Evolutionary conservation across 805 yeast genomes (phyloP), one percentile per base, ranked within the genome.

Genomic region (Candida nonsorbophila): DNA sequence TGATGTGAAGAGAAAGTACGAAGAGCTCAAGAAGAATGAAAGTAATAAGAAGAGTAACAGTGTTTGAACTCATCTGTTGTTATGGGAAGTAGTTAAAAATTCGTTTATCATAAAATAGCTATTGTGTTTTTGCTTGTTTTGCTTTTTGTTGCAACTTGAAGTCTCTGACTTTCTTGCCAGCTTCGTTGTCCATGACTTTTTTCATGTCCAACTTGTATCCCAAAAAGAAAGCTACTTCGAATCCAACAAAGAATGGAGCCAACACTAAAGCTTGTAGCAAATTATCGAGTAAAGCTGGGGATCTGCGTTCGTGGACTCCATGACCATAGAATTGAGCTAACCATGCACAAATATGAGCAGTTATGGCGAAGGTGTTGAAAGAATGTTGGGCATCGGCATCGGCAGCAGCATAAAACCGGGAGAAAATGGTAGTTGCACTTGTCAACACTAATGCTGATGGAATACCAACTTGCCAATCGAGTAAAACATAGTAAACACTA

Each of bases 201-300:
- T 75, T 64, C 31, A 80, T 53, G 16, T 69, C 74, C 30, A 53
- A 54, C 42, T 75, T 66, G 45, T 58, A 71, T 0, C 96, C 96
- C n/a, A 77, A 42, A 32, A 59, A 52, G 44, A 85, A 84, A 9
- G 84, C 67, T 3, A 80, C 47, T 52, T 92, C 97, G 51, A 79
- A 84, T 9, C 79, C 61, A 4, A 87, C 94, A 51, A 90, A 88
- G 47, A 74, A 86, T 1, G 97, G 97, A 1, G 97, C 97, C 38
- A 88, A 62, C 0, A 90, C 86, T 12, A 90, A 52, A 4, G 97
- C 92, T 49, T 87, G 97, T 4, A 79, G 58, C 25, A 86, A 60
- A 48, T 80, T 88, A 45, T 88, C 95, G 22, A 85, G 52, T 29
- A 90, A 55, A 0, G 97, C 96, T 0, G 98, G 98, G 0, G 87